phyloP scores from a whole-genome alignment of 768 basidiomycete genomes.

The Mycena chlorophos region DNA sequence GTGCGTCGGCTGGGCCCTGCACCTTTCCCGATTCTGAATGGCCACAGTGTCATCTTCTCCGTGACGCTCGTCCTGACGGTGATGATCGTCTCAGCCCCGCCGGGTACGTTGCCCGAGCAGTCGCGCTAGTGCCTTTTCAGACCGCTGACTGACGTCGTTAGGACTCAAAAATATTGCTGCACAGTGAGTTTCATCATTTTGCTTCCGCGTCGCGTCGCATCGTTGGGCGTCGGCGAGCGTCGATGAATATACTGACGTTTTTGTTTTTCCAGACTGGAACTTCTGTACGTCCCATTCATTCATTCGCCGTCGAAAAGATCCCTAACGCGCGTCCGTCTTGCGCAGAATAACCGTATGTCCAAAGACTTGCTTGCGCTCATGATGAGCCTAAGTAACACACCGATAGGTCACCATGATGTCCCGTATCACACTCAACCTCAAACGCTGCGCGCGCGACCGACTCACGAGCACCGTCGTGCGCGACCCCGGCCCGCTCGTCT shows the following conservation, averaged over 20 bases:
- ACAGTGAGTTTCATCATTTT: constrained; percentile 36
- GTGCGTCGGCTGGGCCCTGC: constrained; percentile 24
- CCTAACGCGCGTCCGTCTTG: background rate
- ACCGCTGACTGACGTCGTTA: background rate
- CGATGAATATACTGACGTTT: background rate
- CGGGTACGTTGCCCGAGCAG: constrained; percentile 7
- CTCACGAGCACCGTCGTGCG: constrained; percentile 14
- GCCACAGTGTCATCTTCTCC: constrained; percentile 43
- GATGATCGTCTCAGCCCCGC: constrained; percentile 47
- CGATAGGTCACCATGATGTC: constrained; percentile 65
- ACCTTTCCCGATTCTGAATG: background rate
- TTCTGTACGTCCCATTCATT: constrained; percentile 33
- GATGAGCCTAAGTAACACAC: background rate
- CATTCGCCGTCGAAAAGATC: constrained; percentile 4
- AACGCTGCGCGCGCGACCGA: constrained; percentile 37
- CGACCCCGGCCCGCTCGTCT: constrained; percentile 8
- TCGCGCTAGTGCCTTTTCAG: background rate
- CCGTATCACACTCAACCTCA: constrained; percentile 63
- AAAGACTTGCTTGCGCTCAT: background rate
- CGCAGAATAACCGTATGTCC: constrained; percentile 26
- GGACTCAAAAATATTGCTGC: constrained; percentile 49
- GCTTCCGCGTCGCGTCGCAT: background rate
- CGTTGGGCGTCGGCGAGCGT: background rate
- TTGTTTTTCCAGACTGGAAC: constrained; percentile 33
- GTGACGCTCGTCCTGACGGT: constrained; percentile 45